These are phyloP conservation scores for Ogataea philodendri DNA, from an alignment of 805 yeast genomes.

Conservation along the genomic window DNA sequence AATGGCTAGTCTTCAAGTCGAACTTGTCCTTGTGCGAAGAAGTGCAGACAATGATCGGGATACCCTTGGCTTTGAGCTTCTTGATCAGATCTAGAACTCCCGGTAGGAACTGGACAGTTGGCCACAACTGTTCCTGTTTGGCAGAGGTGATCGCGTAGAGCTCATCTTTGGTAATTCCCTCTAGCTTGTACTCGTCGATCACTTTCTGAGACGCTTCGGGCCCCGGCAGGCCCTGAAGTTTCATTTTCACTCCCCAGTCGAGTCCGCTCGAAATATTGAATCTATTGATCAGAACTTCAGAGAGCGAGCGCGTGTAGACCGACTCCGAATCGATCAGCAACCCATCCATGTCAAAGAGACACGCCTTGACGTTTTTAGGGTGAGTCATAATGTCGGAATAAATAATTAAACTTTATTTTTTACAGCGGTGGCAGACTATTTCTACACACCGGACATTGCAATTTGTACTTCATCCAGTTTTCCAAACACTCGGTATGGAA, in stretches of 20 bases:
- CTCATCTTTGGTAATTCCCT: slow-evolving; percentile 61
- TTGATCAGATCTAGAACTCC: slow-evolving; percentile 76
- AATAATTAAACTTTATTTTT: slow-evolving; percentile 1
- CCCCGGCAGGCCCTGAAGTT: slow-evolving; percentile 91
- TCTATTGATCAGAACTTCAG: slow-evolving; percentile 55
- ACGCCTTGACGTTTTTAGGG: slow-evolving; percentile 26
- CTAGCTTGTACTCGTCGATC: slow-evolving; percentile 65
- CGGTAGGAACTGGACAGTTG: slow-evolving; percentile 63
- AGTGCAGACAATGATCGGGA: slow-evolving; percentile 91
- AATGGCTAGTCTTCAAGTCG: slow-evolving; percentile 69
- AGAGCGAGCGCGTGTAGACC: slow-evolving; percentile 76
- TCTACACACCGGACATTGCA: slow-evolving; percentile 94
- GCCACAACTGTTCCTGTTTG: slow-evolving; percentile 62
- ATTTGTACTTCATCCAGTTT: slow-evolving; percentile 88
- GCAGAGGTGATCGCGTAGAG: slow-evolving; percentile 49
- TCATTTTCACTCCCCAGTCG: slow-evolving; percentile 87
- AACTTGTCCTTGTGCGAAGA: slow-evolving; percentile 67
- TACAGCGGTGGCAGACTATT: slow-evolving; percentile 78
- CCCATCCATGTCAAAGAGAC: slow-evolving; percentile 84
- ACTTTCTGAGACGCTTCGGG: slow-evolving; percentile 64
- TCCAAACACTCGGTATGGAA: slow-evolving; percentile 89
- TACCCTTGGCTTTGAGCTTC: slow-evolving; percentile 44
- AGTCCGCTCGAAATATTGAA: slow-evolving; percentile 65
- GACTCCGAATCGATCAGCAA: slow-evolving; percentile 89
- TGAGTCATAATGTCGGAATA: slow-evolving; percentile 5